Evolutionary conservation across 768 basidiomycete species (phyloP), one percentile per base, ranked within the genome.

Genomic region (Leccinellum rugosiceps): DNA sequence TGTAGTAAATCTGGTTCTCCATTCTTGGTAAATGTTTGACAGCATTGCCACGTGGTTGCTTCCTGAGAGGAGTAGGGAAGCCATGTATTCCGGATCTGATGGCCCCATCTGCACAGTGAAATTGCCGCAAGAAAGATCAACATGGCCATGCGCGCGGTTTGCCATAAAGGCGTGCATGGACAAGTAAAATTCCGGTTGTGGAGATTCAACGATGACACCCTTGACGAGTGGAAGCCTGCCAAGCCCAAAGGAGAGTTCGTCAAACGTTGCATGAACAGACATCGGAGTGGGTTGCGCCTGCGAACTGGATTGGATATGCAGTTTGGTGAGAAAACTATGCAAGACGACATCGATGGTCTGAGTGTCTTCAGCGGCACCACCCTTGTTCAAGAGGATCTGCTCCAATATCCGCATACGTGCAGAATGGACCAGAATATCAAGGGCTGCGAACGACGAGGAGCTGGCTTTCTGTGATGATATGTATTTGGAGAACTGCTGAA

Each of bases 391-490:
- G 31, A 50, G 50, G 41, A 83, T 68, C 53, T 80, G 80, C 45
- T 85, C 86, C 38, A 82, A 59, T 19, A 80, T 61, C 55, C 72
- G 76, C n/a, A 83, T 46, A 35, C 67, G 73, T 9, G 76, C 59
- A 5, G 71, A 74, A 11, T 77, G 73, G 17, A 86, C 43, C 6
- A 66, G 63, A 28, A 80, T 55, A 54, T 85, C 80, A 30, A 86
- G 64, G 31, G 75, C 58, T 4, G 69, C 67, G 28, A 59, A 64
- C 4, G 64, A 52, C 15, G 34, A 55, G 15, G 60, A 13, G 23
- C 48, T 45, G 55, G 63, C 54, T 46, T 60, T 57, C 50, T 61
- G 52, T 17, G 35, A 30, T 63, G 71, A 68, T 50, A 71, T 63
- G 44, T 76, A 72, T 49, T 49, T 64, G 55, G 68, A 64, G 31